phyloP scores from a whole-genome alignment of 331 rosid genomes.

The Acacia pycnantha region DNA sequence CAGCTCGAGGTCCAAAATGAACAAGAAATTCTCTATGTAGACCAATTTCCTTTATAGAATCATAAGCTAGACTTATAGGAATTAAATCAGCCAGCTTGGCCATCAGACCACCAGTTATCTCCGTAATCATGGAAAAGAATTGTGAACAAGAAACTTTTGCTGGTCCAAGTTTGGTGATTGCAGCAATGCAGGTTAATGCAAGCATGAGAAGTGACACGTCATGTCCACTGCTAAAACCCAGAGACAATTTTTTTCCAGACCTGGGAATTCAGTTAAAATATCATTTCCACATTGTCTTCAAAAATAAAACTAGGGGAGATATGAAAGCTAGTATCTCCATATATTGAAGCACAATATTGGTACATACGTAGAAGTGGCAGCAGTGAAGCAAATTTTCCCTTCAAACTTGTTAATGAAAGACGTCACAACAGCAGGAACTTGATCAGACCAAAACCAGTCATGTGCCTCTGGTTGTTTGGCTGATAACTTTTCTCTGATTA shows the following conservation, averaged over 20 bases:
- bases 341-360: slow-evolving; percentile 22
- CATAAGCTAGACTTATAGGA: slow-evolving; percentile 77
- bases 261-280: slow-evolving; percentile 47
- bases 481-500: slow-evolving; percentile 75
- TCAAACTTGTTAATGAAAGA: slow-evolving; percentile 77
- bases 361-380: slow-evolving; percentile 72
- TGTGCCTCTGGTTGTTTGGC: slow-evolving; percentile 79
- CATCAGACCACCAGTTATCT: slow-evolving; percentile 89
- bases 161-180: slow-evolving; percentile 84
- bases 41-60: slow-evolving; percentile 73
- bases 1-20: slow-evolving; percentile 95
- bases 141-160: slow-evolving; percentile 88
- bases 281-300: slow-evolving; percentile 34
- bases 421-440: slow-evolving; percentile 67
- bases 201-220: slow-evolving; percentile 76
- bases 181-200: slow-evolving; percentile 84
- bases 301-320: slow-evolving; percentile 17
- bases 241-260: slow-evolving; percentile 51
- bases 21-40: slow-evolving; percentile 81
- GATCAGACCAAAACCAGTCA: slow-evolving; percentile 96
- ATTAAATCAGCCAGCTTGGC: slow-evolving; percentile 77
- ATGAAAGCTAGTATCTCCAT: slow-evolving; percentile 23
- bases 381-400: slow-evolving; percentile 57
- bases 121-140: slow-evolving; percentile 73
- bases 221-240: slow-evolving; percentile 49